Evolutionary conservation across 371 early-diverging fungal species (phyloP).

Genomic region (Chytridium lagenaria): DNA sequence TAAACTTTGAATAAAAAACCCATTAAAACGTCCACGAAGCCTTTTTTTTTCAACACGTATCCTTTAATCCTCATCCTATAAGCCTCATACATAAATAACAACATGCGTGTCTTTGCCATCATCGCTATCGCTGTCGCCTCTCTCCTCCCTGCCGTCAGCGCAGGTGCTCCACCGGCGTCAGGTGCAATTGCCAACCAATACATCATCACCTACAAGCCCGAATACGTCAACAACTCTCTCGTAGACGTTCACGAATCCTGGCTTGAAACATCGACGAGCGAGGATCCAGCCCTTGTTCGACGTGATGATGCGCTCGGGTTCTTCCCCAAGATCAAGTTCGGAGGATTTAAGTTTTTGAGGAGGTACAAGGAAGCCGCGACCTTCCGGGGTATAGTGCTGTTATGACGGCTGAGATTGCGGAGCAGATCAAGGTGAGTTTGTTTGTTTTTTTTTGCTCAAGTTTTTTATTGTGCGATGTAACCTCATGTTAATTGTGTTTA

Average conservation of each 20-base stretch:
- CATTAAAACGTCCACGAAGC: no score
- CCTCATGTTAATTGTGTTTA: not conserved
- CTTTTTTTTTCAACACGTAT: no score
- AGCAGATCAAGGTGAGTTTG: constrained; percentile 15
- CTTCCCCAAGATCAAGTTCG: no score
- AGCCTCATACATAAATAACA: no score
- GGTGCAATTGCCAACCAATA: not conserved
- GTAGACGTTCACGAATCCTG: not conserved
- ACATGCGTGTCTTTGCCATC: no score
- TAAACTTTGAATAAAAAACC: no score
- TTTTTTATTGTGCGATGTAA: not conserved
- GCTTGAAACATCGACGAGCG: not conserved
- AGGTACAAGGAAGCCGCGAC: constrained; percentile 27
- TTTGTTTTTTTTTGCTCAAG: not conserved
- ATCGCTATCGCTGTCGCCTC: no score
- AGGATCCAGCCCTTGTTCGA: not conserved
- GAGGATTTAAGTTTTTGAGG: constrained; percentile 19
- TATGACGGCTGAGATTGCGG: constrained; percentile 17
- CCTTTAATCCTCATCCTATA: no score
- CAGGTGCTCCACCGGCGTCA: no score
- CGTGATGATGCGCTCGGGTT: not conserved
- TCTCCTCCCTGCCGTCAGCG: no score
- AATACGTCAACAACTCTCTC: not conserved
- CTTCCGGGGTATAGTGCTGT: constrained; percentile 28
- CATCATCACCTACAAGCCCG: not conserved